Percentiles rank a stretch among this genome's conserved stretches.
Evolutionary conservation across 2,329 filamentous ascomycete genomes (phyloP).

Genomic region (Talaromyces amestolkiae): DNA sequence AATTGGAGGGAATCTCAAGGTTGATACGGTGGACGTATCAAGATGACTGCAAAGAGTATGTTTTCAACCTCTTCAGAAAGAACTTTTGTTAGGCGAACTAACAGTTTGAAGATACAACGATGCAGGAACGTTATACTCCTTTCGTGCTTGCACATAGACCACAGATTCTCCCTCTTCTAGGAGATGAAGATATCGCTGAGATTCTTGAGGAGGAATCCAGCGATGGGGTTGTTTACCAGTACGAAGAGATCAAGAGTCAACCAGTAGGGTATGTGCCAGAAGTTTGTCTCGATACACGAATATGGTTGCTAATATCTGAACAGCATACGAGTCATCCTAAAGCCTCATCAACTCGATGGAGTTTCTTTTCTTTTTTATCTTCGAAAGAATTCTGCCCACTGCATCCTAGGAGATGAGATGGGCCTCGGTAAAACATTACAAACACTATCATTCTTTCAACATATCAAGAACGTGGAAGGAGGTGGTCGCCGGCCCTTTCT

Average conservation of each 20-base stretch:
- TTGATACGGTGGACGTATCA: neutral
- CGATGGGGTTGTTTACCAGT: neutral
- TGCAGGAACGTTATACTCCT: neutral
- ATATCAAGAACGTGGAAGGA: conserved; percentile 42
- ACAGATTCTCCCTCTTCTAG: neutral
- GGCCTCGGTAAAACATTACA: conserved; percentile 33
- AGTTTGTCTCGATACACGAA: neutral
- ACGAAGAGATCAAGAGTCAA: neutral
- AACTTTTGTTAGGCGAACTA: neutral
- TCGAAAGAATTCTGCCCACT: conserved; percentile 27
- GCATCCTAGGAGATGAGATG: conserved; percentile 33
- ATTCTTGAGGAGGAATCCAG: neutral
- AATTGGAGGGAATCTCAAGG: neutral
- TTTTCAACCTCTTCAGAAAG: neutral
- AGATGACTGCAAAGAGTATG: neutral
- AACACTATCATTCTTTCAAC: conserved; percentile 45
- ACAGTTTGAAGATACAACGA: neutral
- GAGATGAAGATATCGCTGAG: neutral
- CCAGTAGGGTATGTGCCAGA: conserved; percentile 10
- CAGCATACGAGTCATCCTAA: conserved; percentile 51
- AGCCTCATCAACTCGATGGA: conserved; percentile 52
- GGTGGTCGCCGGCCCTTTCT: conserved; percentile 24
- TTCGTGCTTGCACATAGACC: neutral
- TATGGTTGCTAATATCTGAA: neutral
- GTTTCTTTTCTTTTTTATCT: conserved; percentile 50